These are phyloP conservation scores for Fusarium nodosum DNA, from an alignment of 2,329 filamentous ascomycete genomes.

Conservation along the genomic window DNA sequence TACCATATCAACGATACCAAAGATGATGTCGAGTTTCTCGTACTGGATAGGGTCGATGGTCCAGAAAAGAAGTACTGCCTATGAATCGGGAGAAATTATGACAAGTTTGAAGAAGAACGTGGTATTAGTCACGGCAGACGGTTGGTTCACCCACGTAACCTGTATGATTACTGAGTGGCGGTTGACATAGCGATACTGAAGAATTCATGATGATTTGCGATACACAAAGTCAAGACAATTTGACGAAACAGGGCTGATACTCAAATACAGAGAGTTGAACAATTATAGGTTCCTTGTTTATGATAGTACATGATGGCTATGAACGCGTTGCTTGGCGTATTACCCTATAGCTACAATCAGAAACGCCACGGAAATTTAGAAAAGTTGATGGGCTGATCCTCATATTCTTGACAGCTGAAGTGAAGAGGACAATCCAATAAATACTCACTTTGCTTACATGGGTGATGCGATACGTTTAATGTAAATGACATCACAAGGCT, in stretches of 20 bases:
- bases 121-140: background rate
- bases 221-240: background rate
- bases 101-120: background rate
- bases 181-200: background rate
- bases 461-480: constrained; percentile 4
- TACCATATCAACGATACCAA: background rate
- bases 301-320: background rate
- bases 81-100: background rate
- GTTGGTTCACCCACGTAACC: too few relatives aligned
- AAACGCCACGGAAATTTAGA: constrained; percentile 7
- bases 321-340: background rate
- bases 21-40: too few relatives aligned
- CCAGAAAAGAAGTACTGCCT: background rate
- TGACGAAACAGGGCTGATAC: background rate
- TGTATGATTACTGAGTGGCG: background rate
- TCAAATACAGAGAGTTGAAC: too few relatives aligned
- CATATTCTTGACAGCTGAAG: constrained; percentile 29
- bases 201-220: background rate
- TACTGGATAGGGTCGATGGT: too few relatives aligned
- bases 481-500: background rate
- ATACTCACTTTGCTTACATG: background rate
- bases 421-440: constrained; percentile 4
- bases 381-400: background rate
- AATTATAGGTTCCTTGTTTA: background rate
- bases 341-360: constrained; percentile 8